Conservation (phyloP, 148 eudicot species). For the Mesembryanthemum crystallinum region DNA sequence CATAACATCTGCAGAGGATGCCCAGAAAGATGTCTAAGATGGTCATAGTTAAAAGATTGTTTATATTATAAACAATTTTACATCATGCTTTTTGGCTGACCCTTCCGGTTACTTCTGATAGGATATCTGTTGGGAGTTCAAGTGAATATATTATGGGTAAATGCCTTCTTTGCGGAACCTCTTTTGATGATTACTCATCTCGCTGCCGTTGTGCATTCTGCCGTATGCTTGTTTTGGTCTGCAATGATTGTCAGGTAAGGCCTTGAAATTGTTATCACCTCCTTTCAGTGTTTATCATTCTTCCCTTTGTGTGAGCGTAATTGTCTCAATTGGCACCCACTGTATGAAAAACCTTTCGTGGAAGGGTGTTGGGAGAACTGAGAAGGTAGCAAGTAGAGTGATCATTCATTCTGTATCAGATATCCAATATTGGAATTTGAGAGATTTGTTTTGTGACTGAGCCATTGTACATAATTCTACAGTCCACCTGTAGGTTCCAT, state of each 20-base stretch:
- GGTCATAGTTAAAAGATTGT: background rate
- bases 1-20: background rate
- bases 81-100: conserved; percentile 11
- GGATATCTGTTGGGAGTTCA: conserved; percentile 90
- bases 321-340: background rate
- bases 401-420: background rate
- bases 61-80: too few relatives aligned
- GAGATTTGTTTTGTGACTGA: too few relatives aligned
- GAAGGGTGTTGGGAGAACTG: background rate
- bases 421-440: too few relatives aligned
- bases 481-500: too few relatives aligned
- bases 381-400: background rate
- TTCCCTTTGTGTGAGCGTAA: background rate
- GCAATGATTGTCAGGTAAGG: conserved; percentile 70
- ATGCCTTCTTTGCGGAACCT: conserved; percentile 65
- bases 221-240: conserved; percentile 94
- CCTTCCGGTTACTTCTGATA: conserved; percentile 28
- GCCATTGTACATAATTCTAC: too few relatives aligned
- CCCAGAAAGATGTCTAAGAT: background rate
- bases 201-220: conserved; percentile 80
- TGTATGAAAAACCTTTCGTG: background rate
- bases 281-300: background rate
- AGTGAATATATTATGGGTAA: conserved; percentile 50
- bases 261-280: background rate
- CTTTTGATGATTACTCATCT: conserved; percentile 85